Evolutionary conservation across 192 early-diverging fungal species (phyloP), one percentile per base, ranked within the genome.

Genomic region (Pecoramyces ruminantium): DNA sequence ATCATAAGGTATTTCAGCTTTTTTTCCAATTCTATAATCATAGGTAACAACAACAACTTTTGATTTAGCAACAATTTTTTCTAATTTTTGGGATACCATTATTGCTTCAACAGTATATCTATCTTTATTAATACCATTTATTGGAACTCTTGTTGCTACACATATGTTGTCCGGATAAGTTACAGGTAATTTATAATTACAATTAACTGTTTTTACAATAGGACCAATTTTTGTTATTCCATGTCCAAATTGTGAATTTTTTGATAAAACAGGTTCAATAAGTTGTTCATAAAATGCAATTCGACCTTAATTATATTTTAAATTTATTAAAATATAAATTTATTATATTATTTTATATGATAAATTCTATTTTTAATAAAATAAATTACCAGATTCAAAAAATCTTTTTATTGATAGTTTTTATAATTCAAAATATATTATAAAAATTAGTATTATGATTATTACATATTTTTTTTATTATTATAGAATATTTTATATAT

Each of bases 111-210:
- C 84, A 2, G 78, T 82, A 77, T 84, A 87, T 21, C 87, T 84
- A 78, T 88, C 86, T 42, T 79, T 78, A 16, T 67, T 30, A 13
- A 88, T 38, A 25, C 34, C 77, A 39, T 30, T 17, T 78, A 42
- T 78, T 78, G 58, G 79, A 14, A 84, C 30, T n/a, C 80, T 77
- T 16, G 85, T 82, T 28, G 40, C 88, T 16, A 88, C 82, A 27
- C 83, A 86, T 38, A 87, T 29, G 30, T 83, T 89, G 81, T 90
- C 87, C 5, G 87, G 87, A 77, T 85, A 90, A 16, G 77, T 79
- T 27, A 87, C 86, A 5, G 86, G 84, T 29, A 83, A 79, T 25
- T 79, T 82, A 81, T 90, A 90, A 30, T 85, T 88, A 67, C 85
- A 81, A 14, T 67, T 78, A 3, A 84, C 38, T 13, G 83, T 82